A percentile compares a stretch with the other conserved stretches of the same genome.
These are phyloP conservation scores for Penicillium lividum DNA, from an alignment of 495 filamentous ascomycete species.

Conservation along the genomic window DNA sequence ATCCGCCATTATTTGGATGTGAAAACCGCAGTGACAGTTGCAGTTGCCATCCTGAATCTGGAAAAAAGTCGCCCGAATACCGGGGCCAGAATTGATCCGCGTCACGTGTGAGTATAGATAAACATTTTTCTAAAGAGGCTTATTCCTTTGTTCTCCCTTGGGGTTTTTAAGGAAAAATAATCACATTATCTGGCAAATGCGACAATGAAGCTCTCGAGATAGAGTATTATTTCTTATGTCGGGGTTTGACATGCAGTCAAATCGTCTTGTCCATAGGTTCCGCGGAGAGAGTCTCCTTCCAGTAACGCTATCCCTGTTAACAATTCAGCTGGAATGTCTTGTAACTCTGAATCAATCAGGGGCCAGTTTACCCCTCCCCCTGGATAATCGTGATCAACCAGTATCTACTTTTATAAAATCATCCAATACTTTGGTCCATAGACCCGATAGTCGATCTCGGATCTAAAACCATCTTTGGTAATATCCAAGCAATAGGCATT, in stretches of 20 bases:
- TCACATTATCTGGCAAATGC: neutral
- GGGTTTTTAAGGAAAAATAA: neutral
- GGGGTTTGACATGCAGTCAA: neutral
- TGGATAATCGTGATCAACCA: neutral
- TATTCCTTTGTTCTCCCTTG: neutral
- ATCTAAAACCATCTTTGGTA: conserved; percentile 4
- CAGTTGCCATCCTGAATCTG: conserved; percentile 11
- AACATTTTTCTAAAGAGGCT: neutral
- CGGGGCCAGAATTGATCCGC: conserved; percentile 21
- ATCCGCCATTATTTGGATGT: conserved; percentile 35
- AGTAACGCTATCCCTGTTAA: conserved; percentile 9
- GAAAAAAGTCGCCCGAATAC: conserved; percentile 22
- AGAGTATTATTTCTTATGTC: neutral
- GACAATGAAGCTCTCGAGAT: neutral
- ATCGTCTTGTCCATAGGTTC: neutral
- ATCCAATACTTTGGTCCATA: conserved; percentile 4
- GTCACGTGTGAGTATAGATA: conserved; percentile 18
- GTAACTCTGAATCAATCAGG: neutral
- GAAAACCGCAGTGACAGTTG: neutral
- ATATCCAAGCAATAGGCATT: neutral
- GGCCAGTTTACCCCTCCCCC: conserved; percentile 5
- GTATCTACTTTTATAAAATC: neutral
- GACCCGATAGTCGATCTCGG: conserved; percentile 8
- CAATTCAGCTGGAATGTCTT: conserved; percentile 12
- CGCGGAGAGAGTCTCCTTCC: neutral